Evolutionary conservation across 2,329 filamentous ascomycete genomes (phyloP).

Genomic region (Dichotomopilus funicola): DNA sequence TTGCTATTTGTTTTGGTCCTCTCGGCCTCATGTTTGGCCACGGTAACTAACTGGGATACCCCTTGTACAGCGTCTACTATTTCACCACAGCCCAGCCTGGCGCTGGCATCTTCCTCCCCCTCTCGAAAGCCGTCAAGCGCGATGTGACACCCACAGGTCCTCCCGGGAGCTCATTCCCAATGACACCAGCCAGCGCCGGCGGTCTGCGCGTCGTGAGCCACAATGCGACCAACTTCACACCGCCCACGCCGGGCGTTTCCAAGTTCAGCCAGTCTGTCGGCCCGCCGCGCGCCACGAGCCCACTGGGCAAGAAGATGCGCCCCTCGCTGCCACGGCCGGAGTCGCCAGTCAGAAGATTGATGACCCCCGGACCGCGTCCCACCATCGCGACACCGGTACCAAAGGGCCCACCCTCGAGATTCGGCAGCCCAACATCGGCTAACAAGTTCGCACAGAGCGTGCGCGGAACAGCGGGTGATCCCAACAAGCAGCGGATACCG

Average conservation of each 20-base stretch:
- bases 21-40: constrained; percentile 6
- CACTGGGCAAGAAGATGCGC: constrained; percentile 62
- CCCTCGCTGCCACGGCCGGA: constrained; percentile 82
- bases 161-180: constrained; percentile 49
- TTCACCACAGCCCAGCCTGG: constrained; percentile 73
- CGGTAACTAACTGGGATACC: constrained; percentile 16
- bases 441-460: constrained; percentile 59
- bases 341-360: constrained; percentile 68
- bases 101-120: constrained; percentile 87
- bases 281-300: constrained; percentile 64
- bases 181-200: constrained; percentile 55
- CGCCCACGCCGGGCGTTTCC: constrained; percentile 58
- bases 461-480: constrained; percentile 54
- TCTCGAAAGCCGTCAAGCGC: constrained; percentile 70
- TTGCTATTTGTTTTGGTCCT: constrained; percentile 1
- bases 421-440: constrained; percentile 53
- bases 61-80: constrained; percentile 55
- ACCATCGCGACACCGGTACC: constrained; percentile 49
- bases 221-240: constrained; percentile 54
- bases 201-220: constrained; percentile 49
- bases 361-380: constrained; percentile 53
- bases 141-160: constrained; percentile 43
- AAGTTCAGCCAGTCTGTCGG: constrained; percentile 89
- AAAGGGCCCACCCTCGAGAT: constrained; percentile 46
- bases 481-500: constrained; percentile 44